Base-by-base conservation (phyloP, 768 basidiomycete genomes). In the Leccinum rimulosum region DNA sequence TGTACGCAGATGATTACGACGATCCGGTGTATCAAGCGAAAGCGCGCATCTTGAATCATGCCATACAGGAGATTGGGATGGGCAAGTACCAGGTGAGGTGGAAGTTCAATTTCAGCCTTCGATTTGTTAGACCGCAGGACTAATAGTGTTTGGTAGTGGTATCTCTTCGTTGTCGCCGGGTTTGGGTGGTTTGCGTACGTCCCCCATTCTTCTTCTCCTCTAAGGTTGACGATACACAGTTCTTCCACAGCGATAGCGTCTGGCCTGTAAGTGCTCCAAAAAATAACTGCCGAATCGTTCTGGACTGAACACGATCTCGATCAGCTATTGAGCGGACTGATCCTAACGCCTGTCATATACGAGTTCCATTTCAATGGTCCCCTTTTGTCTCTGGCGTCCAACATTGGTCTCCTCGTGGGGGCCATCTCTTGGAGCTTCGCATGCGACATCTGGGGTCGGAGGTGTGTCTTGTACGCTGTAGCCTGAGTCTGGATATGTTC, bases 1-100 rank as follows among this genome's bases (percentile, higher is more conserved):
- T 76, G 7, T 73, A 75, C 57, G 67, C 69, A 27, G 76, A 74
- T 7, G 76, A 62, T 10, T 73, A 75, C 50, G 59, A 70, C 19
- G 81, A 83, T 57, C 81, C 77, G 0, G 72, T 81, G 9, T 84
- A 83, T 59, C 75, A 73, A 49, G 79, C 77, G 0, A 84, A 83
- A 64, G 82, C 82, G 1, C 70, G 71, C 27, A 66, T 82, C 33
- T 58, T 84, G 56, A 81, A 80, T 50, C 70, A 72, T 43, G 75
- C 79, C 4, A 74, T 84, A 48, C 80, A 81, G 64, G 79, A 81
- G 35, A 81, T 84, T 19, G 82, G 82, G 2, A 84, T 84, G 81
- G 83, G 82, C 6, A 78, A 70, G 61, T 84, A 84, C 59, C 83
- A 83, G 76, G 81, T 78, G 51, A 17, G 40, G 9, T 17, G 17